Evolutionary conservation across 164 flowering plant species (phyloP).

Genomic region (Liriodendron chinense): DNA sequence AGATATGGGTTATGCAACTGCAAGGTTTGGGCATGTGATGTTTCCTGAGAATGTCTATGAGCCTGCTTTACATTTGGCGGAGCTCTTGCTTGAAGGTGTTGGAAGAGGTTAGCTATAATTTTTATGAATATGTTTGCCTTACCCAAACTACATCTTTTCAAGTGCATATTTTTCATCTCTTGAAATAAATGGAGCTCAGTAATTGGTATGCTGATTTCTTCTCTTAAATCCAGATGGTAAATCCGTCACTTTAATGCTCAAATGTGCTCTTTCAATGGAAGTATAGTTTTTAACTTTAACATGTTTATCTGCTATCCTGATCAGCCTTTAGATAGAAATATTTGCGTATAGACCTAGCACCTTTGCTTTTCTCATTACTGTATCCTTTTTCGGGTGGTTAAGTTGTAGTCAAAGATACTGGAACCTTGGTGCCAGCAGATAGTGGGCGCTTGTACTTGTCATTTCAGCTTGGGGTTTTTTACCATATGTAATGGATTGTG

Average conservation of each 20-base stretch:
- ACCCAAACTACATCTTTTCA: too few species aligned
- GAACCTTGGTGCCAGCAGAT: not conserved
- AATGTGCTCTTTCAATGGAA: too few species aligned
- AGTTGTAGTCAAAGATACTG: not conserved
- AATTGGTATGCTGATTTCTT: too few species aligned
- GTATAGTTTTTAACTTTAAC: too few species aligned
- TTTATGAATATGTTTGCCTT: not conserved
- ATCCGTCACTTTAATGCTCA: too few species aligned
- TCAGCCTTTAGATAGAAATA: not conserved
- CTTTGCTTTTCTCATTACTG: not conserved
- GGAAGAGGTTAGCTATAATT: slow-evolving; percentile 75
- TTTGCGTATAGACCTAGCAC: not conserved
- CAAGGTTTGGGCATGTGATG: slow-evolving; percentile 98
- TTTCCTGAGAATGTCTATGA: slow-evolving; percentile 98
- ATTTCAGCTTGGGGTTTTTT: not conserved
- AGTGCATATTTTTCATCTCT: too few species aligned
- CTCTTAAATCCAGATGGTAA: too few species aligned
- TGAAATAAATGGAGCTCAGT: too few species aligned
- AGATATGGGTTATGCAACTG: slow-evolving; percentile 96
- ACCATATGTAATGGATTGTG: not conserved
- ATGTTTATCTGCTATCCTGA: too few species aligned
- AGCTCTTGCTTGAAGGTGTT: slow-evolving; percentile 88
- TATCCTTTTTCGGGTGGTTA: not conserved
- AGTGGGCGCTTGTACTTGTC: not conserved
- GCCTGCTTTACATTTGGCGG: slow-evolving; percentile 88